These are phyloP conservation scores for Termitomyces heimii DNA, from an alignment of 768 basidiomycete genomes.

Conservation along the genomic window DNA sequence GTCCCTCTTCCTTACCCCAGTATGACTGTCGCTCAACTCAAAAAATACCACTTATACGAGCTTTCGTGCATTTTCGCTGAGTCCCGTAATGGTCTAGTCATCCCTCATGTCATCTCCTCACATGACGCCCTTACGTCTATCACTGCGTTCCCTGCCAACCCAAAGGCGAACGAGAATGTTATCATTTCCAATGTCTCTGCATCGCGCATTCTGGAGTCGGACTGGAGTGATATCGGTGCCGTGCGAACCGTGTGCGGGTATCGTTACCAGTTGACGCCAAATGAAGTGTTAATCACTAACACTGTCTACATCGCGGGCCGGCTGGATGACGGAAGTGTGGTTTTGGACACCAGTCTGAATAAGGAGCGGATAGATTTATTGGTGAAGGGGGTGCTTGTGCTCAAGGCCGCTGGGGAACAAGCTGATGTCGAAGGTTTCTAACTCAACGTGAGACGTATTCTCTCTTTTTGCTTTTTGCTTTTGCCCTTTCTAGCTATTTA, in stretches of 20 bases:
- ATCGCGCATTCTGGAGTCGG: slow-evolving; percentile 32
- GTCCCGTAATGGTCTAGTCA: slow-evolving; percentile 18
- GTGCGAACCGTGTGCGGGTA: slow-evolving; percentile 31
- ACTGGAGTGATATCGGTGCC: slow-evolving; percentile 30
- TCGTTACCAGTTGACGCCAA: slow-evolving; percentile 31
- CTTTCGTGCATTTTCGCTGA: slow-evolving; percentile 18
- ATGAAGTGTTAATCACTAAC: slow-evolving; percentile 28
- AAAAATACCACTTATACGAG: slow-evolving; percentile 21
- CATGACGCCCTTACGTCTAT: slow-evolving; percentile 16
- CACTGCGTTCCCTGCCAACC: slow-evolving; percentile 27
- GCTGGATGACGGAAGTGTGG: slow-evolving; percentile 30
- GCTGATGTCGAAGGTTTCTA: neutral
- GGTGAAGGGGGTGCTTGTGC: slow-evolving; percentile 19
- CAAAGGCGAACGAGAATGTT: slow-evolving; percentile 28
- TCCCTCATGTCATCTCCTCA: slow-evolving; percentile 24
- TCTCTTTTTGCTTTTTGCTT: neutral
- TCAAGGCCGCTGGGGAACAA: slow-evolving; percentile 1
- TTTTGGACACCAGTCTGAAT: slow-evolving; percentile 31
- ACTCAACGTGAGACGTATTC: neutral
- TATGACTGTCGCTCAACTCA: slow-evolving; percentile 27
- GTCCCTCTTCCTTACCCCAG: slow-evolving; percentile 34
- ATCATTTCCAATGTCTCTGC: slow-evolving; percentile 34
- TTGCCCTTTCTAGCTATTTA: neutral
- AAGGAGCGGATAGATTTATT: slow-evolving; percentile 23
- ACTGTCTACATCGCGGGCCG: slow-evolving; percentile 32